Conservation (phyloP, 2,329 filamentous ascomycete species). For the Rhynchosporium agropyri region DNA sequence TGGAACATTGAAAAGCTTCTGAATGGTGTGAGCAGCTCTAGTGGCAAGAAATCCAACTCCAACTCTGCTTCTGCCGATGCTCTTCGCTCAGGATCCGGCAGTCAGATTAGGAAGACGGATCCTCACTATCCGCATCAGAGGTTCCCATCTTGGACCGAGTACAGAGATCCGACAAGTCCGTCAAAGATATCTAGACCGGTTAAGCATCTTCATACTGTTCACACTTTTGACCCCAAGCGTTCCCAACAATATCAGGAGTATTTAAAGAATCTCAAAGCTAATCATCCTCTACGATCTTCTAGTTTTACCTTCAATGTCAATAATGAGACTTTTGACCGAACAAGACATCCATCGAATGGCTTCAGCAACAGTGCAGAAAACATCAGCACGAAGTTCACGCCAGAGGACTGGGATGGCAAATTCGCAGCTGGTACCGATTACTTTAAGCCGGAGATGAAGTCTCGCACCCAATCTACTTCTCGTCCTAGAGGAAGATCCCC, state of each 20-base stretch:
- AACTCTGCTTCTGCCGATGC: slow-evolving; percentile 14
- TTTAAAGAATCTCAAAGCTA: slow-evolving; percentile 24
- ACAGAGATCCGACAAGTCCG: slow-evolving; percentile 28
- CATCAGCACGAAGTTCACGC: slow-evolving; percentile 63
- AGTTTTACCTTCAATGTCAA: slow-evolving; percentile 57
- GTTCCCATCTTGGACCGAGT: slow-evolving; percentile 18
- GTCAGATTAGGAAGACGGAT: slow-evolving; percentile 5
- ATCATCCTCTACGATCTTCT: slow-evolving; percentile 44
- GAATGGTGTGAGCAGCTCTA: slow-evolving; percentile 24
- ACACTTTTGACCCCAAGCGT: slow-evolving; percentile 24
- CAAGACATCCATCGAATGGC: slow-evolving; percentile 44
- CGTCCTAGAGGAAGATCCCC: slow-evolving; percentile 40
- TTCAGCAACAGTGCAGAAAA: slow-evolving; percentile 60
- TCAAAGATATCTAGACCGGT: slow-evolving; percentile 29
- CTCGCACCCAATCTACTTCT: slow-evolving; percentile 36
- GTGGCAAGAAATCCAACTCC: slow-evolving; percentile 14
- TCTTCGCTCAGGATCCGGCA: slow-evolving; percentile 10
- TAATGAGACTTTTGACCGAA: slow-evolving; percentile 47
- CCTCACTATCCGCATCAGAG: slow-evolving; percentile 13
- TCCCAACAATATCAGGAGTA: slow-evolving; percentile 17
- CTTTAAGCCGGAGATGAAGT: slow-evolving; percentile 36
- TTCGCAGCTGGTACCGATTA: slow-evolving; percentile 41
- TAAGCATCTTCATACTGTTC: slow-evolving; percentile 26
- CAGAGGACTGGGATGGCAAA: slow-evolving; percentile 49
- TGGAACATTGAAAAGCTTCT: slow-evolving; percentile 34